phyloP scores from a whole-genome alignment of 495 filamentous ascomycete genomes.

The Mycothermus thermophilus region DNA sequence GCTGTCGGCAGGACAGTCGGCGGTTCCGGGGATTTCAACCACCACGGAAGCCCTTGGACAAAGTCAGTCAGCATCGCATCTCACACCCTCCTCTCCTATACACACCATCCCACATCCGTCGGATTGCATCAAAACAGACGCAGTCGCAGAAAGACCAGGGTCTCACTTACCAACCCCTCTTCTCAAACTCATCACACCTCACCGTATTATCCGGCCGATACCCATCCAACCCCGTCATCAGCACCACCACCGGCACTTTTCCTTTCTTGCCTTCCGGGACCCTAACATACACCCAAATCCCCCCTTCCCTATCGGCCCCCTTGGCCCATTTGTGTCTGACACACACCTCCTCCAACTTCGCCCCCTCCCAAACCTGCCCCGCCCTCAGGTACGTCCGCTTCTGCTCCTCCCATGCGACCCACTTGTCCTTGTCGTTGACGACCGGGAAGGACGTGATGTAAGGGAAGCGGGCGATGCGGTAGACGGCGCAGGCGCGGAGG shows the following conservation, averaged over 20 bases:
- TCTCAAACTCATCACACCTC: constrained; percentile 50
- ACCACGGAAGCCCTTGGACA: constrained; percentile 36
- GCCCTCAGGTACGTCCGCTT: constrained; percentile 52
- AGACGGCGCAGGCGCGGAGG: constrained; percentile 55
- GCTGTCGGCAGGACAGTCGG: constrained; percentile 56
- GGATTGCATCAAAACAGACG: not conserved
- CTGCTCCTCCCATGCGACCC: constrained; percentile 50
- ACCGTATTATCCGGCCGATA: constrained; percentile 68
- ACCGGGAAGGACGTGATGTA: constrained; percentile 39
- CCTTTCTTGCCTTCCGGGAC: constrained; percentile 4
- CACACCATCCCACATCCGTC: not conserved
- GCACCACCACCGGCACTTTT: constrained; percentile 45
- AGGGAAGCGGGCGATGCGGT: constrained; percentile 64
- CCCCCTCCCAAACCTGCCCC: constrained; percentile 39
- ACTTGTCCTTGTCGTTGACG: constrained; percentile 34
- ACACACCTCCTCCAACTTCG: constrained; percentile 2
- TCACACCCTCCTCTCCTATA: not conserved
- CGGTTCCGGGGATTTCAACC: constrained; percentile 68
- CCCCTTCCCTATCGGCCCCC: constrained; percentile 21
- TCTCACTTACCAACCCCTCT: constrained; percentile 37
- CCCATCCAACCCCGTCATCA: constrained; percentile 67
- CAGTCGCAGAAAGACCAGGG: not conserved
- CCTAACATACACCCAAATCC: constrained; percentile 33
- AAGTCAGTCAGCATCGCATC: not conserved
- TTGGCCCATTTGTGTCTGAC: not conserved